phyloP scores from a whole-genome alignment of 2,329 filamentous ascomycete genomes.

The Curvularia verruculosa region DNA sequence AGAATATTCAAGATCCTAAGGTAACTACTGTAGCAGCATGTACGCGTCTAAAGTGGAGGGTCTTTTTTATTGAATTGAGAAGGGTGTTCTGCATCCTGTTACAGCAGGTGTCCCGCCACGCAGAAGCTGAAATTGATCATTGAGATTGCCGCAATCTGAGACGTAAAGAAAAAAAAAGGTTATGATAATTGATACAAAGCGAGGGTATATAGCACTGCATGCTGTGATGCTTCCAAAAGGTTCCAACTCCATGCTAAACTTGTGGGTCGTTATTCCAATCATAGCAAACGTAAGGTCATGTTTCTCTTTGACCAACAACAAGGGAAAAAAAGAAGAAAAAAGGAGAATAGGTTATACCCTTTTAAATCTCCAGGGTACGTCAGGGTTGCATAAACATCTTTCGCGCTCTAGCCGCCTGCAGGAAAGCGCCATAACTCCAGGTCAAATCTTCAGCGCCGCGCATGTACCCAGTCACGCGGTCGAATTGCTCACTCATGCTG shows the following conservation, averaged over 20 bases:
- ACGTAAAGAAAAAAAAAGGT: not conserved
- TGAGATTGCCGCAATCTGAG: not conserved
- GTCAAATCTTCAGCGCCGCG: conserved; percentile 52
- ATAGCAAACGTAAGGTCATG: not conserved
- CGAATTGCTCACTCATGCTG: conserved; percentile 54
- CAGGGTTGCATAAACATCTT: conserved; percentile 18
- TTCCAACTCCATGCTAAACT: not conserved
- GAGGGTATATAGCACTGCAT: conserved; percentile 4
- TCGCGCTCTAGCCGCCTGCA: conserved; percentile 49
- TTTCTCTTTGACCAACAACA: not conserved
- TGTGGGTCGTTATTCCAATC: not conserved
- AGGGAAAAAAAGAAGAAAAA: not conserved
- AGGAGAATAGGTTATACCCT: not conserved
- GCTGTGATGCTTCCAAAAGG: not conserved
- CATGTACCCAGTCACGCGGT: conserved; percentile 49
- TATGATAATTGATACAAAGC: not conserved
- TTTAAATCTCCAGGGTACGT: not conserved
- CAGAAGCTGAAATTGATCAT: no score
- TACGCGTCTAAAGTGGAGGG: no score
- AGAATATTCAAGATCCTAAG: no score
- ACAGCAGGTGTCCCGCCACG: no score
- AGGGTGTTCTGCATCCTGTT: no score
- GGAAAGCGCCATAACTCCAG: conserved; percentile 54
- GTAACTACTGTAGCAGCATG: no score
- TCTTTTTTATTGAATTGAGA: no score